phyloP scores from a whole-genome alignment of 495 filamentous ascomycete species.

The Xylaria palmicola region DNA sequence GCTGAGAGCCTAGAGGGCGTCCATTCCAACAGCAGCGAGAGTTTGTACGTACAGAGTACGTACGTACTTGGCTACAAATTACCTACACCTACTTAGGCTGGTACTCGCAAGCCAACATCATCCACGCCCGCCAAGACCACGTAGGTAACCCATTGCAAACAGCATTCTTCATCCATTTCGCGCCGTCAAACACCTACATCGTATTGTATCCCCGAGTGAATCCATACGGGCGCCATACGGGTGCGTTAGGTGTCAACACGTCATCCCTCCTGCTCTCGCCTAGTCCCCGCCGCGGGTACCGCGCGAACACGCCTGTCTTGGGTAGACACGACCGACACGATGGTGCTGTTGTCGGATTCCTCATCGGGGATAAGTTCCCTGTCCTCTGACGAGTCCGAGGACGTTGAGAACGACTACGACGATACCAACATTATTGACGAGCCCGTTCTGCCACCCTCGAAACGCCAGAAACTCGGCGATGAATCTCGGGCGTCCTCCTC shows the following conservation, averaged over 20 bases:
- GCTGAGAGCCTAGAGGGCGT: neutral
- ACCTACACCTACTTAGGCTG: neutral
- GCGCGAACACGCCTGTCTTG: neutral
- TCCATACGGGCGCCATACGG: neutral
- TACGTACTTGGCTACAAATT: neutral
- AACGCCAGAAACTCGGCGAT: slow-evolving; percentile 49
- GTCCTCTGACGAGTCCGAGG: slow-evolving; percentile 44
- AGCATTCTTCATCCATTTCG: neutral
- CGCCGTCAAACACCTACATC: neutral
- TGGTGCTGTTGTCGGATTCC: slow-evolving; percentile 30
- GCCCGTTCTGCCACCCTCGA: slow-evolving; percentile 43
- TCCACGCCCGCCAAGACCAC: neutral
- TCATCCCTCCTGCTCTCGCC: neutral
- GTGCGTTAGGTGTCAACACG: neutral
- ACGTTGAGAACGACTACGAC: slow-evolving; percentile 49
- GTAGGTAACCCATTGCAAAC: no score
- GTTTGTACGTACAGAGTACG: neutral
- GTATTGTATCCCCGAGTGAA: neutral
- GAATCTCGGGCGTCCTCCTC: slow-evolving; percentile 48
- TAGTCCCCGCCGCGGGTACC: neutral
- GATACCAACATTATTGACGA: slow-evolving; percentile 38
- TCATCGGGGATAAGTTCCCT: slow-evolving; percentile 34
- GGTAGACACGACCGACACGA: no score
- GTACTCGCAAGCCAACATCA: neutral
- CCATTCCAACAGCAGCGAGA: no score